phyloP scores from a whole-genome alignment of 495 filamentous ascomycete genomes.

The Clohesyomyces aquaticus region DNA sequence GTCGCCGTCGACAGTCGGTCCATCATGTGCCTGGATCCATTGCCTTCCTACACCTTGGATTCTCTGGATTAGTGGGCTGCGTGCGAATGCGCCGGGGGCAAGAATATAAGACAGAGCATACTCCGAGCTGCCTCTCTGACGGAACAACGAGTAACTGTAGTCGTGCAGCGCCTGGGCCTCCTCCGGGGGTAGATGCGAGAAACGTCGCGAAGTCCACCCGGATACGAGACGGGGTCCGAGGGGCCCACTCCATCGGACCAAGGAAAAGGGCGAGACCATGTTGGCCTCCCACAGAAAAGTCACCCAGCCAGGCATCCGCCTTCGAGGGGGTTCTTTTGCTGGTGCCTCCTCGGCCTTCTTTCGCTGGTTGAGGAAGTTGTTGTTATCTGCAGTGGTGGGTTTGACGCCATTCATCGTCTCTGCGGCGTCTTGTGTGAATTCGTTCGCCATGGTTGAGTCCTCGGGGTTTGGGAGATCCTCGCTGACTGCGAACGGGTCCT shows the following conservation, averaged over 20 bases:
- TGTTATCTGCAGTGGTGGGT: conserved; percentile 51
- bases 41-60: conserved; percentile 81
- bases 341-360: conserved; percentile 46
- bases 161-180: conserved; percentile 85
- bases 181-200: conserved; percentile 79
- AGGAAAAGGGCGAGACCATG: conserved; percentile 81
- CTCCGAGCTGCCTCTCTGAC: conserved; percentile 87
- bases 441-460: conserved; percentile 68
- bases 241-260: conserved; percentile 89
- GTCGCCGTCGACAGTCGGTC: conserved; percentile 39
- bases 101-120: conserved; percentile 92
- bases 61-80: conserved; percentile 81
- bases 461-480: conserved; percentile 77
- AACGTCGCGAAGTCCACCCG: conserved; percentile 90
- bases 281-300: conserved; percentile 96
- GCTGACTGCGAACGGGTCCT: conserved; percentile 88
- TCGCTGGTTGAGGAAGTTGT: conserved; percentile 61
- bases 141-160: conserved; percentile 95
- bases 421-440: conserved; percentile 76
- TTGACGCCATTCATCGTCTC: conserved; percentile 51
- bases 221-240: conserved; percentile 89
- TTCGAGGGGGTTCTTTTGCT: conserved; percentile 53
- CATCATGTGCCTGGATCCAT: conserved; percentile 39
- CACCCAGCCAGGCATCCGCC: conserved; percentile 80
- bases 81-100: conserved; percentile 89